These are phyloP conservation scores for Holtermanniella nyarrowii DNA, from an alignment of 768 basidiomycete species.

Conservation along the genomic window DNA sequence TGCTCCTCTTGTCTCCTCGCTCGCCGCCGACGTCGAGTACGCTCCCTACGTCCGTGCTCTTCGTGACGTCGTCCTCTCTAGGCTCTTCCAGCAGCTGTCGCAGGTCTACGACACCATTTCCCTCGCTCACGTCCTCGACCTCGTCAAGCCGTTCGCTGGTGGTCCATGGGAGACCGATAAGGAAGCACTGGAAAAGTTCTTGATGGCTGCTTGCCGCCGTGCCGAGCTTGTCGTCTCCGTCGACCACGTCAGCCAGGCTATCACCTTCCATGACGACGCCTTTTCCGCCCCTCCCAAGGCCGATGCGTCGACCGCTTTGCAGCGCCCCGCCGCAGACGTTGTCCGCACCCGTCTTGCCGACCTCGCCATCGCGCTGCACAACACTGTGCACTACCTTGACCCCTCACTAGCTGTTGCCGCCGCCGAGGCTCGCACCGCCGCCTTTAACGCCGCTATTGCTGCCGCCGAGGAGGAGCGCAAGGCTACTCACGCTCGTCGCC, in stretches of 20 bases:
- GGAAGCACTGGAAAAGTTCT: slow-evolving; percentile 70
- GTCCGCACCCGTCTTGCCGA: slow-evolving; percentile 67
- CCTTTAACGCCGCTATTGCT: slow-evolving; percentile 46
- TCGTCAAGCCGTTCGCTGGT: slow-evolving; percentile 62
- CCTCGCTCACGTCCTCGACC: slow-evolving; percentile 61
- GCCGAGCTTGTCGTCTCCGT: slow-evolving; percentile 78
- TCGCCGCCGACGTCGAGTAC: slow-evolving; percentile 50
- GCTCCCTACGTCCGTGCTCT: slow-evolving; percentile 79
- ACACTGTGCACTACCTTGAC: slow-evolving; percentile 49
- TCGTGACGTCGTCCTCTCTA: slow-evolving; percentile 79
- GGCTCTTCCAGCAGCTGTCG: slow-evolving; percentile 78
- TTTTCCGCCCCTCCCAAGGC: slow-evolving; percentile 44
- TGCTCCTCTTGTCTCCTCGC: slow-evolving; percentile 59
- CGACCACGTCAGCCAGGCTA: slow-evolving; percentile 75
- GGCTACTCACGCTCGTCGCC: slow-evolving; percentile 54
- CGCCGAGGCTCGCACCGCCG: slow-evolving; percentile 47
- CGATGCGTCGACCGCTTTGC: slow-evolving; percentile 39
- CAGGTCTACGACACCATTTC: slow-evolving; percentile 85
- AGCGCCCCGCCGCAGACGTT: slow-evolving; percentile 63
- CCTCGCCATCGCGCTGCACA: slow-evolving; percentile 63
- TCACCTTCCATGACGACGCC: slow-evolving; percentile 72
- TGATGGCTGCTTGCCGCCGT: slow-evolving; percentile 81
- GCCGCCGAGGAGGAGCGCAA: slow-evolving; percentile 40
- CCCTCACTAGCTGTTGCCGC: slow-evolving; percentile 49
- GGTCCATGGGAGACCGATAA: slow-evolving; percentile 49